A percentile compares a stretch with the other conserved stretches of the same genome.
These are phyloP conservation scores for Penicillium thymicola DNA, from an alignment of 2,329 filamentous ascomycete species.

Conservation along the genomic window DNA sequence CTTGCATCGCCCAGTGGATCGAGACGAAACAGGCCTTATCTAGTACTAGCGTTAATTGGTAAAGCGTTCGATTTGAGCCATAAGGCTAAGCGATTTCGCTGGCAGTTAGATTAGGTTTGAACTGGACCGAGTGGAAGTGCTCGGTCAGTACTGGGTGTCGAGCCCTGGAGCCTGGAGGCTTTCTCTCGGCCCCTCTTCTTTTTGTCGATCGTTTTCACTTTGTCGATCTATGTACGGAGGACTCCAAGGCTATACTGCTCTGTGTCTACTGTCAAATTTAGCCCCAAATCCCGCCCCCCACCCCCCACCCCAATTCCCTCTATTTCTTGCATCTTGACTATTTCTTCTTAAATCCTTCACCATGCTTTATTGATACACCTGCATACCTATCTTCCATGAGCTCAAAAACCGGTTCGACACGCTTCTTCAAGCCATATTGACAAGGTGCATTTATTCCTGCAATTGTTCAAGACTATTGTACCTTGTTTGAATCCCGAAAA, in stretches of 20 bases:
- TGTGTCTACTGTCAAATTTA: slow-evolving; percentile 11
- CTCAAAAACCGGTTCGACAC: slow-evolving; percentile 3
- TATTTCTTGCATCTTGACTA: slow-evolving; percentile 2
- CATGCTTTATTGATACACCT: slow-evolving; percentile 6
- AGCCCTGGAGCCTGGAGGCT: no score
- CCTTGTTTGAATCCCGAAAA: not conserved
- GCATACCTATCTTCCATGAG: slow-evolving; percentile 5
- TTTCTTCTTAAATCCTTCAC: not conserved
- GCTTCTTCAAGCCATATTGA: slow-evolving; percentile 5
- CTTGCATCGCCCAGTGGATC: not conserved
- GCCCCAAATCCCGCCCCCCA: not conserved
- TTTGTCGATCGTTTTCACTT: not conserved
- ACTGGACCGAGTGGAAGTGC: slow-evolving; percentile 5
- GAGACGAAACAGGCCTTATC: not conserved
- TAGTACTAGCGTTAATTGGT: not conserved
- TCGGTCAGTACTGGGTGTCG: no score
- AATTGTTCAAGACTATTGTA: not conserved
- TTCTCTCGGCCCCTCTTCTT: not conserved
- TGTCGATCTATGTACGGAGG: no score
- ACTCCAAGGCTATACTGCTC: not conserved
- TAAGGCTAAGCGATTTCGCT: not conserved
- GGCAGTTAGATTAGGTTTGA: not conserved
- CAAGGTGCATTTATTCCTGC: not conserved
- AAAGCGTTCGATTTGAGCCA: slow-evolving; percentile 3
- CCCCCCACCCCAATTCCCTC: not conserved